Percentiles rank a stretch among this genome's conserved stretches.
Conservation (phyloP, 805 yeast genomes). For the Lachancea mirantina region DNA sequence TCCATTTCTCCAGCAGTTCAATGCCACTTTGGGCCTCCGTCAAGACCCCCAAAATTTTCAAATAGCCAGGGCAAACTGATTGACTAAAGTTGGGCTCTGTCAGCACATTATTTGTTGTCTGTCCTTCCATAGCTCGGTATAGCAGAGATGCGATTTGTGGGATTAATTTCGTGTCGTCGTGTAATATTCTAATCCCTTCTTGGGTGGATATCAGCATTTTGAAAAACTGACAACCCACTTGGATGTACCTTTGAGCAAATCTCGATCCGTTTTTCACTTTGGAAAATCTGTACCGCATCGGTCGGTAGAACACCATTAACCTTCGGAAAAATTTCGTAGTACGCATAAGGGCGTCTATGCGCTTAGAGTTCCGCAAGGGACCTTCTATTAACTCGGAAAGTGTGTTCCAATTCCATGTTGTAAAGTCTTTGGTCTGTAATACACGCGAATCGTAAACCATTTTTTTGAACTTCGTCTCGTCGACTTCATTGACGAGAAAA, state of each 20-base stretch:
- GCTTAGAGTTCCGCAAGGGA: slow-evolving; percentile 63
- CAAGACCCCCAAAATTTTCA: slow-evolving; percentile 61
- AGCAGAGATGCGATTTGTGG: slow-evolving; percentile 87
- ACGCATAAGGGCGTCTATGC: slow-evolving; percentile 69
- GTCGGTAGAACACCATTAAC: slow-evolving; percentile 78
- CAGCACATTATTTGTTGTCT: slow-evolving; percentile 58
- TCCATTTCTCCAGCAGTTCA: slow-evolving; percentile 69
- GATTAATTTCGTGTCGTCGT: slow-evolving; percentile 61
- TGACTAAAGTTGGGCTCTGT: slow-evolving; percentile 49
- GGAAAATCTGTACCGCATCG: slow-evolving; percentile 79
- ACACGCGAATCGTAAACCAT: slow-evolving; percentile 65
- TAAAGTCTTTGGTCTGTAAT: slow-evolving; percentile 66
- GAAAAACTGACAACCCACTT: slow-evolving; percentile 70
- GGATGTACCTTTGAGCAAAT: slow-evolving; percentile 49
- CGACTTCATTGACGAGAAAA: slow-evolving; percentile 33
- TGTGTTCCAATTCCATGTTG: slow-evolving; percentile 83
- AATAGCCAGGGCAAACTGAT: slow-evolving; percentile 70
- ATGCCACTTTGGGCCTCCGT: slow-evolving; percentile 57
- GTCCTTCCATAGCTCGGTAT: slow-evolving; percentile 36
- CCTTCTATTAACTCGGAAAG: slow-evolving; percentile 71
- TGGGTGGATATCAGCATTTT: slow-evolving; percentile 53
- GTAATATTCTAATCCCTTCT: slow-evolving; percentile 60
- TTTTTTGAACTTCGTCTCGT: slow-evolving; percentile 60
- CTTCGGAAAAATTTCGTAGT: slow-evolving; percentile 84
- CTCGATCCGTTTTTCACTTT: slow-evolving; percentile 41